These are phyloP conservation scores for Fusarium compactum DNA, from an alignment of 2,329 filamentous ascomycete species.

Conservation along the genomic window DNA sequence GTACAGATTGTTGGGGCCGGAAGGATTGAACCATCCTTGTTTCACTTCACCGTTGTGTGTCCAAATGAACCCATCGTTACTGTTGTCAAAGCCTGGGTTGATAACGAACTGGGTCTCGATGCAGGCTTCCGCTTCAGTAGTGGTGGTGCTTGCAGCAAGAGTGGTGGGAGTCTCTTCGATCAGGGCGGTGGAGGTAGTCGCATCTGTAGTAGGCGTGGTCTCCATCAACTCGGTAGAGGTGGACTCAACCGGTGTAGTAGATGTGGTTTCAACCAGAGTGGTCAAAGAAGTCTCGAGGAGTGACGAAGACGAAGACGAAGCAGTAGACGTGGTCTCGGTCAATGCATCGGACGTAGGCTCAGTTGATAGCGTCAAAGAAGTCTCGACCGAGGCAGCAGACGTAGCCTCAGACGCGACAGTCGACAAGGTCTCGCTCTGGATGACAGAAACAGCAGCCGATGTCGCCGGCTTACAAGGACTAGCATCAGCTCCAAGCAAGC, in stretches of 20 bases:
- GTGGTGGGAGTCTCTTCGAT: too few relatives aligned
- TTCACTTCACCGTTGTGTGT: too few relatives aligned
- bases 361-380: rapidly evolving
- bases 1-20: too few relatives aligned
- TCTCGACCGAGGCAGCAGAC: neutral
- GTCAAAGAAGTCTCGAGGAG: neutral
- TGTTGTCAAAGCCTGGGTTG: constrained; percentile 1
- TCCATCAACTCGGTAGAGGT: neutral
- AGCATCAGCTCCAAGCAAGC: neutral
- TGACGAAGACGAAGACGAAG: too few relatives aligned
- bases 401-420: neutral
- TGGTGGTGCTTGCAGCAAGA: neutral
- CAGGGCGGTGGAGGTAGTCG: too few relatives aligned
- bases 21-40: too few relatives aligned
- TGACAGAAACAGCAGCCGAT: too few relatives aligned
- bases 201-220: too few relatives aligned
- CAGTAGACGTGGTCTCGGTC: too few relatives aligned
- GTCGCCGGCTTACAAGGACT: neutral
- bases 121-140: neutral
- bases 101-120: neutral
- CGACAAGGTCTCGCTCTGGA: neutral
- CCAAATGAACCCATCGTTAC: too few relatives aligned
- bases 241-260: neutral
- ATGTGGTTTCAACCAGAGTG: neutral
- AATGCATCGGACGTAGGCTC: too few relatives aligned